Conservation (phyloP, 805 yeast species). For the Zygotorulaspora florentina region DNA sequence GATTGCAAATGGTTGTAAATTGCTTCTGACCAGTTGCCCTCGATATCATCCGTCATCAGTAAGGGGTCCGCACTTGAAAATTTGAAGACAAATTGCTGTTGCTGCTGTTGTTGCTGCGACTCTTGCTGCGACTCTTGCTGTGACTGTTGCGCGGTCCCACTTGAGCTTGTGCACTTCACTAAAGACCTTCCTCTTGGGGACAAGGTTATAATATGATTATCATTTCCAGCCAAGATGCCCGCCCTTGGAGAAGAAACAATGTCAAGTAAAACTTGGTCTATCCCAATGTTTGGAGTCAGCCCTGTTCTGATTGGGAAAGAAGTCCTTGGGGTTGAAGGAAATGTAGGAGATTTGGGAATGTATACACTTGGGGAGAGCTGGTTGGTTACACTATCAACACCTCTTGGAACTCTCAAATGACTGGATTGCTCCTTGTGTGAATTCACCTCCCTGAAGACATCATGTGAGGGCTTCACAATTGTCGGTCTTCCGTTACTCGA, state of each 20-base stretch:
- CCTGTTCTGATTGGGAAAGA: constrained; percentile 25
- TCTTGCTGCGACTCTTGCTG: constrained; percentile 7
- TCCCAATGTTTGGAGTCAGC: constrained; percentile 24
- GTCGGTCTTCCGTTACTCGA: background rate
- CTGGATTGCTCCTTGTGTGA: background rate
- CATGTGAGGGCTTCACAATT: background rate
- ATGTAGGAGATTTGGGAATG: constrained; percentile 14
- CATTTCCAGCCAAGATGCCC: constrained; percentile 8
- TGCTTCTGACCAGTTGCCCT: constrained; percentile 22
- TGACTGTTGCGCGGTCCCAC: constrained; percentile 3
- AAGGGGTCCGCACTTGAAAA: constrained; percentile 33
- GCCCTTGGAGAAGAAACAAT: constrained; percentile 15
- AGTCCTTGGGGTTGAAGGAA: constrained; percentile 28
- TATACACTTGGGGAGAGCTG: background rate
- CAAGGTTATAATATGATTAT: constrained; percentile 8
- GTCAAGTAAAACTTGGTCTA: constrained; percentile 25
- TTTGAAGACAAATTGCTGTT: constrained; percentile 30
- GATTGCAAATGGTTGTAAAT: constrained; percentile 18
- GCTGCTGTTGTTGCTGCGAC: constrained; percentile 7
- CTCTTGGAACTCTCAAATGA: background rate
- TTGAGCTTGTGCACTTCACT: background rate
- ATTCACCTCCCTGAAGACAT: background rate
- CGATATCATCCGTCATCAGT: constrained; percentile 30
- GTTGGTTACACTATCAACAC: background rate
- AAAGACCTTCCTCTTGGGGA: constrained; percentile 16